A percentile compares a stretch with the other conserved stretches of the same genome.
Conservation (phyloP, 148 eudicot genomes). For the Chenopodium album region DNA sequence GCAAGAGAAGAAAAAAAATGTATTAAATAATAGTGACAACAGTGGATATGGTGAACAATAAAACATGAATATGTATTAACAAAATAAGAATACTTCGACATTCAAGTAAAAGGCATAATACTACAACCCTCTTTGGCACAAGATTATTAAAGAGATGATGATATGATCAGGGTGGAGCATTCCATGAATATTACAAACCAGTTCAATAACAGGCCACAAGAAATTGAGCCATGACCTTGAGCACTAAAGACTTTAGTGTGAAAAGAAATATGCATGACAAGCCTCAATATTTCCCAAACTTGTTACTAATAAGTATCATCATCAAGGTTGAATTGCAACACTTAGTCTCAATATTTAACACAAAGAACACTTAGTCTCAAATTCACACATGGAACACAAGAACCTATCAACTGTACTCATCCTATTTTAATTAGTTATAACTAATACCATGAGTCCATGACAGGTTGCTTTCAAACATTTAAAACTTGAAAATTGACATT, state of each 20-base stretch:
- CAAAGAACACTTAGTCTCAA: not conserved
- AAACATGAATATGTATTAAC: not conserved
- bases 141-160: not conserved
- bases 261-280: not conserved
- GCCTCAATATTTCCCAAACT: not conserved
- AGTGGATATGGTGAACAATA: not conserved
- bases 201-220: not conserved
- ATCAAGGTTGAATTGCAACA: not conserved
- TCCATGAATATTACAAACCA: not conserved
- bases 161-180: not conserved
- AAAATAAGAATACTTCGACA: not conserved
- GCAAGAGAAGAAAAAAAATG: not conserved
- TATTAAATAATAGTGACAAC: conserved; percentile 1
- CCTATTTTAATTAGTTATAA: not conserved
- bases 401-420: not conserved
- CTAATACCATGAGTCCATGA: not conserved
- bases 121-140: not conserved
- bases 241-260: not conserved
- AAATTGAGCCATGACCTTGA: not conserved
- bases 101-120: not conserved
- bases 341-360: not conserved
- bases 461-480: not conserved
- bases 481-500: not conserved
- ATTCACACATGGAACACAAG: not conserved
- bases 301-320: not conserved